phyloP scores from a whole-genome alignment of 495 filamentous ascomycete genomes.

The Penicillium goetzii region DNA sequence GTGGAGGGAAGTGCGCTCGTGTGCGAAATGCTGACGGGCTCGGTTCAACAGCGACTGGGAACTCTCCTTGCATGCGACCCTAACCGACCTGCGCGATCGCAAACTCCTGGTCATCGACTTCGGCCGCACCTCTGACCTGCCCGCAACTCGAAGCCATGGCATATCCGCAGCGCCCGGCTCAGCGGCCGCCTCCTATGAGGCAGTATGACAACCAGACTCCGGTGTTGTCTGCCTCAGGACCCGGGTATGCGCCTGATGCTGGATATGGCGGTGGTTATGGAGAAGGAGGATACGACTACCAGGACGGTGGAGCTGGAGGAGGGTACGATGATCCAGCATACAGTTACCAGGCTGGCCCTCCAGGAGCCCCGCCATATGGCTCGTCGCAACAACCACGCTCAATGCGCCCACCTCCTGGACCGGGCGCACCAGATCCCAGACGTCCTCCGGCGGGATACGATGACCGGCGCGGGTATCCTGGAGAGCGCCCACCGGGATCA shows the following conservation, averaged over 20 bases:
- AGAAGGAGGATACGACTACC: constrained; percentile 34
- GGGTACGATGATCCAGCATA: constrained; percentile 55
- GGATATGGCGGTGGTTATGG: constrained; percentile 53
- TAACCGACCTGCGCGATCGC: constrained; percentile 7
- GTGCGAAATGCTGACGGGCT: constrained; percentile 15
- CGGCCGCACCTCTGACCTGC: not conserved
- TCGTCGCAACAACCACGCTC: constrained; percentile 43
- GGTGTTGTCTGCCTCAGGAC: constrained; percentile 32
- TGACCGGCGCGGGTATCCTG: constrained; percentile 31
- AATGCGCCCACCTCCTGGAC: constrained; percentile 40
- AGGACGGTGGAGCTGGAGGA: constrained; percentile 21
- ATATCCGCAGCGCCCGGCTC: constrained; percentile 35
- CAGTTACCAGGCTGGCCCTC: constrained; percentile 36
- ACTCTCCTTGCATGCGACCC: constrained; percentile 32
- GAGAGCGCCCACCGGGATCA: constrained; percentile 30
- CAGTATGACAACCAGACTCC: constrained; percentile 50
- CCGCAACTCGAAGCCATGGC: constrained; percentile 35
- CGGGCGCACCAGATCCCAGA: constrained; percentile 48
- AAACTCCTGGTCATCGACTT: constrained; percentile 10
- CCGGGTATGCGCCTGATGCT: constrained; percentile 51
- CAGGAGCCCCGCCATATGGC: constrained; percentile 53
- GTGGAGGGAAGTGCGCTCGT: constrained; percentile 10
- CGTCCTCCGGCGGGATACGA: constrained; percentile 39
- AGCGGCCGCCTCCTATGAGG: constrained; percentile 54
- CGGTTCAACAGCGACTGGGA: constrained; percentile 8